Base-by-base conservation (phyloP, 108 stramenopile genomes). In the Nitzschia inconspicua region DNA sequence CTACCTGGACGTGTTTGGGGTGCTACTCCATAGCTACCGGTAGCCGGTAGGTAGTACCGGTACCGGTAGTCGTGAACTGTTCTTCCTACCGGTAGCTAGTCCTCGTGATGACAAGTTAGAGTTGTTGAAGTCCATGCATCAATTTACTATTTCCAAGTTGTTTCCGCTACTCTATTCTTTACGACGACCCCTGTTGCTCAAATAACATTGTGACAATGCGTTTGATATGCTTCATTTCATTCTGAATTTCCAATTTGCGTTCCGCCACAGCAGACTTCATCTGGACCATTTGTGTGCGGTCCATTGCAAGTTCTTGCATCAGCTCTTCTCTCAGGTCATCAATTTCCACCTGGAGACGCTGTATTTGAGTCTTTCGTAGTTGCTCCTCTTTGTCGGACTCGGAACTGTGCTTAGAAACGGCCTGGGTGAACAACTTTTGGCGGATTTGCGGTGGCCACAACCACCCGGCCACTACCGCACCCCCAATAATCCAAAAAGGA, bases 401-500 rank as follows among this genome's bases (percentile, higher is more conserved):
- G 55, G 56, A 80, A 57, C 47, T 78, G 57, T 60, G 79, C 53
- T 65, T 68, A 0, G 65, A 49, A 2, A 82, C 48, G 7, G 60
- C 44, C 53, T 71, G 66, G 9, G 75, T 76, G 29, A 82, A 82
- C 29, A 82, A 24, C 16, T 36, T 34, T 26, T 81, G 84, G 14
- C 85, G 78, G 22, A 87, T 71, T 57, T 91, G 89, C 1, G 89
- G 89, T 16, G 89, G 89, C 89, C 89, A 91, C 27, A 87, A 60
- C 74, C 78, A 82, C 19, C 89, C 89, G n/a, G 69, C 72, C 2
- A 82, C 76, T 0, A 82, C 14, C 31, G 83, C 55, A 14, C 89
- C 89, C 27, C 83, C 24, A 2, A 85, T 19, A 8, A 91, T 53
- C 89, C 89, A 91, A 14, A 82, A 42, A 6, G 84, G 84, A 11